Conservation (phyloP, 164 flowering plant species). For the Nymphaea colorata region DNA sequence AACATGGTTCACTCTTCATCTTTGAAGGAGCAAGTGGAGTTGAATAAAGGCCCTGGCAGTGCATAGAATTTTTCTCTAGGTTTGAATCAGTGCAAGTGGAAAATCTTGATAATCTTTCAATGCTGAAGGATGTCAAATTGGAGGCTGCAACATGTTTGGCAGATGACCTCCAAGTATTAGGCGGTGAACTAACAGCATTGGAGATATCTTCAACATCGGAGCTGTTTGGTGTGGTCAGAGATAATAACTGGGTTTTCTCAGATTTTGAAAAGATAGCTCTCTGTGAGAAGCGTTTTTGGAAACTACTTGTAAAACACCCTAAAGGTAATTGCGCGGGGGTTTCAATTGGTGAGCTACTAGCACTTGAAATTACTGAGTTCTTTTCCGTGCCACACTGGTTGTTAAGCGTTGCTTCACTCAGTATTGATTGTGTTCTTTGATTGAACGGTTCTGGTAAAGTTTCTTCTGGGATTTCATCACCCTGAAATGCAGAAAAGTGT, state of each 20-base stretch:
- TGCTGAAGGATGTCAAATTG: background rate
- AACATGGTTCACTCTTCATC: background rate
- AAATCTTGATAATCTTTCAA: background rate
- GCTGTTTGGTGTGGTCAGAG: background rate
- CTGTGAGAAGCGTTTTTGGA: slow-evolving; percentile 30
- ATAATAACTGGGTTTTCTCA: slow-evolving; percentile 8
- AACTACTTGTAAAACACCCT: slow-evolving; percentile 3
- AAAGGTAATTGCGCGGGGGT: background rate
- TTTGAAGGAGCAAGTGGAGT: background rate
- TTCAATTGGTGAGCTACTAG: background rate
- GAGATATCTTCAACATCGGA: background rate
- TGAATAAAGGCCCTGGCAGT: background rate
- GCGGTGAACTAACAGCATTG: background rate
- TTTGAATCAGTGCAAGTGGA: background rate
- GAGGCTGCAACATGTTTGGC: background rate
- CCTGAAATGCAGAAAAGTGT: background rate
- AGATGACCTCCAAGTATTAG: background rate
- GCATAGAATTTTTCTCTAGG: background rate
- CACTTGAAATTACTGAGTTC: background rate
- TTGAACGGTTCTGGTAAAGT: background rate
- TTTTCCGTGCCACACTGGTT: background rate
- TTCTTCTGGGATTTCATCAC: background rate
- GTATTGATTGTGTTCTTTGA: background rate
- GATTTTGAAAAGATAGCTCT: slow-evolving; percentile 9
- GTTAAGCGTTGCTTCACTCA: background rate